phyloP scores from a whole-genome alignment of 202 grass and related monocot genomes.

The Zizania palustris region DNA sequence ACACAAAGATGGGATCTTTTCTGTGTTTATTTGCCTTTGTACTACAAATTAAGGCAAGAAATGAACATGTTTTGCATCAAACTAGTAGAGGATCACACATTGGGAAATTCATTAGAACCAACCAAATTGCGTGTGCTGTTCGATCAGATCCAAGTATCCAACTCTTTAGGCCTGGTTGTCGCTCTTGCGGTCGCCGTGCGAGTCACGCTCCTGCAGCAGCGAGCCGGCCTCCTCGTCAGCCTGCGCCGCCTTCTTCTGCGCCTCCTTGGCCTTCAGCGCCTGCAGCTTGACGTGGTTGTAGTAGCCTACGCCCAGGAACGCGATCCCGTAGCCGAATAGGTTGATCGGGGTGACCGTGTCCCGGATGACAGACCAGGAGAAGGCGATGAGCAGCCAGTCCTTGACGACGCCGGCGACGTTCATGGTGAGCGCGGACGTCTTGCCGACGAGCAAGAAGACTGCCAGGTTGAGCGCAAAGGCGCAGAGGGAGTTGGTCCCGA shows the following conservation, averaged over 20 bases:
- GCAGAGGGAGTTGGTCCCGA: conserved; percentile 87
- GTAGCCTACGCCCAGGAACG: conserved; percentile 85
- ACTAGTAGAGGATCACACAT: conserved; percentile 39
- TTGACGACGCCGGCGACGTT: conserved; percentile 93
- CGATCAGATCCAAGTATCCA: conserved; percentile 35
- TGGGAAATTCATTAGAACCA: conserved; percentile 31
- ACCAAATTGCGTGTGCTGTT: conserved; percentile 38
- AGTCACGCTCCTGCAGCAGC: conserved; percentile 69
- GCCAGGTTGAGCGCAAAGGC: conserved; percentile 96
- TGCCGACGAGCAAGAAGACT: conserved; percentile 93
- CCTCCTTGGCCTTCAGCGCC: conserved; percentile 88
- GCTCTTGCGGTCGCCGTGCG: conserved; percentile 56
- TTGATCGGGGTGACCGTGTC: conserved; percentile 85
- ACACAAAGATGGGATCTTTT: conserved; percentile 54
- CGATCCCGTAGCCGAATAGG: conserved; percentile 81
- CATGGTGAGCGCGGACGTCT: conserved; percentile 97
- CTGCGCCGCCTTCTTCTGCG: conserved; percentile 78
- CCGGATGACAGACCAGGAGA: conserved; percentile 93
- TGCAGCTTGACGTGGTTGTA: conserved; percentile 97
- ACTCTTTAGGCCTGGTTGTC: conserved; percentile 60
- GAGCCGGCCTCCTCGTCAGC: conserved; percentile 76
- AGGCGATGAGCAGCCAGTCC: conserved; percentile 97
- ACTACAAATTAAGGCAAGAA: conserved; percentile 51
- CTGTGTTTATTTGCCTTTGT: conserved; percentile 51
- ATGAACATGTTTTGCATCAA: conserved; percentile 49